Evolutionary conservation across 2,329 filamentous ascomycete genomes (phyloP).

Genomic region (Microascus cirrosus): DNA sequence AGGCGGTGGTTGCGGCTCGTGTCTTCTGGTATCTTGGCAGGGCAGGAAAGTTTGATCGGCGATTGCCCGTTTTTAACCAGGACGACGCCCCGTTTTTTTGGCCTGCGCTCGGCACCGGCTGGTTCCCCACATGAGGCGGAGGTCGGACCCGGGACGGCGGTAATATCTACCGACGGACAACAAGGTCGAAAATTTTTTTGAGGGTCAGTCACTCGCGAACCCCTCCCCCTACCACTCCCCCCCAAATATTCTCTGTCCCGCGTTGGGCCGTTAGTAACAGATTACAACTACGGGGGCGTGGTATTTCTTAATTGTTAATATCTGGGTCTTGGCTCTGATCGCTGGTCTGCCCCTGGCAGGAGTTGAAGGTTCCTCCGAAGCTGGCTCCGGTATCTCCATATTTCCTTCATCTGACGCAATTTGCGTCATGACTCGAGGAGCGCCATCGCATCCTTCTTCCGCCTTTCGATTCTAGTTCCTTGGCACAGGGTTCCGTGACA

Average conservation of each 20-base stretch:
- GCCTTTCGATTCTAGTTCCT: neutral
- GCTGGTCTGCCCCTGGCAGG: neutral
- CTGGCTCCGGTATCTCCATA: neutral
- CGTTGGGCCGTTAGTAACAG: neutral
- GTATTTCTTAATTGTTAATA: neutral
- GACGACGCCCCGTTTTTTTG: neutral
- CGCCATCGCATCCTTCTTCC: neutral
- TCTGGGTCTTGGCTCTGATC: neutral
- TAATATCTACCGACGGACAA: neutral
- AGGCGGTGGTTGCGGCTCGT: neutral
- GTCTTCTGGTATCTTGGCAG: neutral
- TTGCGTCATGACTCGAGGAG: neutral
- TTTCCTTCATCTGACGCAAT: neutral
- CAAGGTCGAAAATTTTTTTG: neutral
- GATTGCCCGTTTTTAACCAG: neutral
- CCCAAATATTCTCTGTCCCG: no score
- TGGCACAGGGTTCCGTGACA: neutral
- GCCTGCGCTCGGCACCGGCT: neutral
- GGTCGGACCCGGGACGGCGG: neutral
- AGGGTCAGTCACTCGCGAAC: neutral
- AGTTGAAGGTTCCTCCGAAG: neutral
- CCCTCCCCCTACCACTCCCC: neutral
- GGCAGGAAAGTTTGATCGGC: neutral
- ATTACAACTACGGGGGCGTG: neutral
- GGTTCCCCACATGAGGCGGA: neutral